Evolutionary conservation across 2,329 filamentous ascomycete genomes (phyloP).

Genomic region (Endoconidiophora laricicola): DNA sequence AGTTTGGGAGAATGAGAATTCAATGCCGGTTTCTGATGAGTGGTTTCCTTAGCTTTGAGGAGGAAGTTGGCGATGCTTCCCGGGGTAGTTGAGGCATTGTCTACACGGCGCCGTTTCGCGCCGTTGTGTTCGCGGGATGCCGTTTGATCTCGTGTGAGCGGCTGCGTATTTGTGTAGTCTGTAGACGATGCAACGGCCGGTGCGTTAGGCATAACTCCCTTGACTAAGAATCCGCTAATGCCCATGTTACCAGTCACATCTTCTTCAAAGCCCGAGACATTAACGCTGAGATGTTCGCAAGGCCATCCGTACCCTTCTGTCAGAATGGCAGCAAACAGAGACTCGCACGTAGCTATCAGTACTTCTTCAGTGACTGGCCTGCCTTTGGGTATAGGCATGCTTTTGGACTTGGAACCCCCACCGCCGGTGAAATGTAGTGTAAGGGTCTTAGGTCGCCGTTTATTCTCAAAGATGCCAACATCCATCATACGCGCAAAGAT

Average conservation of each 20-base stretch:
- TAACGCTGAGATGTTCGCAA: slow-evolving; percentile 76
- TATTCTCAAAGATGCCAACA: slow-evolving; percentile 78
- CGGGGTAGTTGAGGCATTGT: neutral
- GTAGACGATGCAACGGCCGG: neutral
- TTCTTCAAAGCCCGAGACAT: slow-evolving; percentile 85
- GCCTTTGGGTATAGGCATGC: slow-evolving; percentile 60
- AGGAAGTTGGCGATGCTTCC: slow-evolving; percentile 6
- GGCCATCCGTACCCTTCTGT: slow-evolving; percentile 65
- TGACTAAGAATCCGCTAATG: slow-evolving; percentile 73
- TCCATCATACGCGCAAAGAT: slow-evolving; percentile 81
- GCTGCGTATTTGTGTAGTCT: neutral
- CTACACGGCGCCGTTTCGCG: slow-evolving; percentile 2
- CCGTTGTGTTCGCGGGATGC: neutral
- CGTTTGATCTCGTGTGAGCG: neutral
- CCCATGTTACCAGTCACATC: slow-evolving; percentile 68
- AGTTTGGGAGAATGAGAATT: neutral
- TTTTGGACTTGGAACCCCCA: slow-evolving; percentile 56
- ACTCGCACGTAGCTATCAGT: slow-evolving; percentile 7
- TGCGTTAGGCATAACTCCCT: slow-evolving; percentile 23
- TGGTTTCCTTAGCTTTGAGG: neutral
- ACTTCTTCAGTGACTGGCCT: slow-evolving; percentile 51
- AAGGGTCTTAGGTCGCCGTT: slow-evolving; percentile 68
- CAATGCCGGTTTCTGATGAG: too few relatives aligned
- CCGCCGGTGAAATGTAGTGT: slow-evolving; percentile 68
- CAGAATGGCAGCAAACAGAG: slow-evolving; percentile 54